Base-by-base conservation (phyloP, 2,329 filamentous ascomycete genomes). In the Aureobasidium lini region DNA sequence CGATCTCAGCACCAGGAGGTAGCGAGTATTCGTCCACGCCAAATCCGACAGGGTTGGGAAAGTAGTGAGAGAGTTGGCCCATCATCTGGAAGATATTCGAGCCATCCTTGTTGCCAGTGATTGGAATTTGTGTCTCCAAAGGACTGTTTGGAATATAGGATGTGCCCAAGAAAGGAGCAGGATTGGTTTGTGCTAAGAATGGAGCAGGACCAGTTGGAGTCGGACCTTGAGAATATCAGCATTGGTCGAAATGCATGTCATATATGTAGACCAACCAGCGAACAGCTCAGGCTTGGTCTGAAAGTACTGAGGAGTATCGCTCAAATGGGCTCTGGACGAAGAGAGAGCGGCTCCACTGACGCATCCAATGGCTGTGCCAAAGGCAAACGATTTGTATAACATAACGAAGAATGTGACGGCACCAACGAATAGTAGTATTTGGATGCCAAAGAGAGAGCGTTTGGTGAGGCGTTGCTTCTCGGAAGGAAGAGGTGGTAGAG, bases 21-120 rank as follows among this genome's bases (percentile, higher is more conserved):
- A 89, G 70, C 3, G 86, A 78, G 65, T 86, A 88, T 71, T 92
- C 88, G 15, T 86, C 76, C 0, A 89, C 86, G 2, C 88, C 88
- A 63, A 90, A 91, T 1, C 88, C 88, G 36, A 70, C 66, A 0
- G 86, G 82, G 59, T 86, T 84, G 0, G 87, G 84, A 62, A 82
- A 82, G 70, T 90, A 91, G 3, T 87, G 86, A 40, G 83, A 84
- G 32, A 90, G 71, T 62, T 85, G 81, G 6, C 85, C 88, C 78
- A 89, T 85, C 67, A 85, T 76, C 62, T 84, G 79, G 71, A 90
- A 90, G 65, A 90, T 88, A 71, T 83, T 87, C 64, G 79, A 75
- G 66, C 85, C 81, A 31, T 80, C 73, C 2, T 73, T 71, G 49
- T 79, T 78, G 29, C 85, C 86, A 56, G 78, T 68, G 53, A 90